A percentile compares a stretch with the other conserved stretches of the same genome.
Conservation (phyloP, 345 rosid species). For the Aurinia saxatilis region DNA sequence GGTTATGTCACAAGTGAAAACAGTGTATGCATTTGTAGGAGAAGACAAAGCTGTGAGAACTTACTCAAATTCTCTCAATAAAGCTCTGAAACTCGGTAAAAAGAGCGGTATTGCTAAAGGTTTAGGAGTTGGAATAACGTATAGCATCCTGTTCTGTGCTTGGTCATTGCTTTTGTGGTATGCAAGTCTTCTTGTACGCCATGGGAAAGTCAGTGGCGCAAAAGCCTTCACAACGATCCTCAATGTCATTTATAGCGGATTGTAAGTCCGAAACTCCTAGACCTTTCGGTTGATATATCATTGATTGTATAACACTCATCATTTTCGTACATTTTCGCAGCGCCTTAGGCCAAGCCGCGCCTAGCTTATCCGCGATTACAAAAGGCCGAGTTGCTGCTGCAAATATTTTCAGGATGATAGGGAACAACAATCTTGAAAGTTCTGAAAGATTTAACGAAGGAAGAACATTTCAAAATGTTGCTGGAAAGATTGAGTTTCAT, state of each 20-base stretch:
- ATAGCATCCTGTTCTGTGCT: conserved; percentile 60
- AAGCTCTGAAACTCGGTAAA: conserved; percentile 51
- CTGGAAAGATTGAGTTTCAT: conserved; percentile 54
- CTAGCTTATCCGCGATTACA: conserved; percentile 64
- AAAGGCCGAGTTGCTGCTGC: conserved; percentile 70
- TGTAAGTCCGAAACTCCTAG: conserved; percentile 42
- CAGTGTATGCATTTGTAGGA: conserved; percentile 75
- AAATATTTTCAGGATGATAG: conserved; percentile 49
- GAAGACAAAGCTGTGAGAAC: conserved; percentile 58
- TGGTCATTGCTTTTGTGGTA: conserved; percentile 69
- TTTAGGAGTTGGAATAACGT: conserved; percentile 68
- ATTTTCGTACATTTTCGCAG: conserved; percentile 24
- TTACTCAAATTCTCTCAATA: conserved; percentile 51
- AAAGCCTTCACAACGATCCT: conserved; percentile 73
- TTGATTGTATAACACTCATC: background rate
- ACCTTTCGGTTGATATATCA: background rate
- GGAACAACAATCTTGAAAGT: conserved; percentile 20
- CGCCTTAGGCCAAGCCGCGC: conserved; percentile 75
- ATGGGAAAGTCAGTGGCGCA: conserved; percentile 54
- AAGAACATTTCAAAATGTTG: conserved; percentile 33
- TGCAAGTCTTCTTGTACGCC: conserved; percentile 64
- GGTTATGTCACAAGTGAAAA: conserved; percentile 72
- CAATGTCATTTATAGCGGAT: conserved; percentile 72
- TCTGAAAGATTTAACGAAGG: conserved; percentile 30
- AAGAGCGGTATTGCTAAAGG: conserved; percentile 70